phyloP scores from a whole-genome alignment of 2,329 filamentous ascomycete genomes.

The Nemania bipapillata region DNA sequence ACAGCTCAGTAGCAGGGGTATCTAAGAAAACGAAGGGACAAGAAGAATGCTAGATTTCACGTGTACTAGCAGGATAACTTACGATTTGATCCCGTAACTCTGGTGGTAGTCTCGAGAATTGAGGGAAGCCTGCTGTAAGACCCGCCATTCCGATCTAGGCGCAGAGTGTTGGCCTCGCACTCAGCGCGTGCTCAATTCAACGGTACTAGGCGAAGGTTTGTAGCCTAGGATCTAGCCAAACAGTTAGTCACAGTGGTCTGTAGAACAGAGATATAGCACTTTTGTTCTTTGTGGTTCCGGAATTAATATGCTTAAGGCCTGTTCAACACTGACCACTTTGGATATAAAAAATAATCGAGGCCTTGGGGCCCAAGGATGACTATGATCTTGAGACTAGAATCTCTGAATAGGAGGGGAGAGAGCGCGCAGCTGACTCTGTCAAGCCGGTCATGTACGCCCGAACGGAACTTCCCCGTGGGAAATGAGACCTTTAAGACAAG shows the following conservation, averaged over 20 bases:
- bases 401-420: background rate
- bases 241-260: background rate
- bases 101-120: slow-evolving; percentile 54
- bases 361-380: background rate
- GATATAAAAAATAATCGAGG: background rate
- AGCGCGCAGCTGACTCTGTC: background rate
- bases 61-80: slow-evolving; percentile 11
- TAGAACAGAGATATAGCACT: background rate
- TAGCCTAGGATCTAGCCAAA: background rate
- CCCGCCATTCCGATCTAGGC: slow-evolving; percentile 20
- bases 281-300: background rate
- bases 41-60: background rate
- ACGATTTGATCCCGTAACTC: slow-evolving; percentile 59
- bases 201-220: background rate
- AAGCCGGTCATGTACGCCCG: background rate
- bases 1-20: background rate
- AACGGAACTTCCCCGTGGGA: background rate
- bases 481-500: background rate
- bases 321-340: background rate
- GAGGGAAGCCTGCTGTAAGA: slow-evolving; percentile 39
- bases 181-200: background rate
- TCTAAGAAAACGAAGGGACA: background rate
- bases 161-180: background rate
- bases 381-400: background rate
- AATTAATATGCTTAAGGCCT: slow-evolving; percentile 1